Base-by-base conservation (phyloP, 805 yeast species). In the Priceomyces haplophilus region DNA sequence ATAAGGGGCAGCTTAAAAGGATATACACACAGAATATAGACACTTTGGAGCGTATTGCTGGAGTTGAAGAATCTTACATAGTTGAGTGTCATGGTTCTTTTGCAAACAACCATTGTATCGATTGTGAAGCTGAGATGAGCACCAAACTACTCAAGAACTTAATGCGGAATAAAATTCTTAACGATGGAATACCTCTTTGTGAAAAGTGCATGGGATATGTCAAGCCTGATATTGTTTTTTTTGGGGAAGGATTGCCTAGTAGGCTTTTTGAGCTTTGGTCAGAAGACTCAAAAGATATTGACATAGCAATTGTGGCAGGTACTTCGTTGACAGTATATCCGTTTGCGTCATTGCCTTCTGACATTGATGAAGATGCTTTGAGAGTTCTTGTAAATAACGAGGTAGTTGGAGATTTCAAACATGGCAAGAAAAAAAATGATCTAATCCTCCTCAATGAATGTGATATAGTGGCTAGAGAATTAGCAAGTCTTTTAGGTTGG, bases 41-140 rank as follows among this genome's bases (percentile, higher is more conserved):
- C 58, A 89, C 97, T 0, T 68, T 91, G 48, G 99, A 91, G 58
- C 73, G 95, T 50, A 67, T 84, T 15, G 93, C 96, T 0, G 96
- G 96, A 0, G 77, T 91, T 2, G 56, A 67, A 1, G 79, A 69
- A 15, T 80, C 81, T 11, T 72, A 64, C 45, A 71, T 91, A 2
- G 83, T 91, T 0, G 97, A 89, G 56, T 98, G 98, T 0, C 98
- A 91, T 62, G 99, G 99, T 0, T 87, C 96, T 2, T 91, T 91
- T 73, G 95, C 93, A 1, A 62, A 59, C 1, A 85, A 84, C 52
- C 93, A 85, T 51, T 91, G 99, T 57, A 83, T 89, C 36, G 80
- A 84, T 16, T 91, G 99, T 64, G 46, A 62, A 1, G 59, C 61
- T 21, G 81, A 59, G 34, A 83, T 81, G 78, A 59, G 75, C 0